A percentile compares a stretch with the other conserved stretches of the same genome.
Evolutionary conservation across 108 stramenopile species (phyloP).

Genomic region (Asterionellopsis glacialis): DNA sequence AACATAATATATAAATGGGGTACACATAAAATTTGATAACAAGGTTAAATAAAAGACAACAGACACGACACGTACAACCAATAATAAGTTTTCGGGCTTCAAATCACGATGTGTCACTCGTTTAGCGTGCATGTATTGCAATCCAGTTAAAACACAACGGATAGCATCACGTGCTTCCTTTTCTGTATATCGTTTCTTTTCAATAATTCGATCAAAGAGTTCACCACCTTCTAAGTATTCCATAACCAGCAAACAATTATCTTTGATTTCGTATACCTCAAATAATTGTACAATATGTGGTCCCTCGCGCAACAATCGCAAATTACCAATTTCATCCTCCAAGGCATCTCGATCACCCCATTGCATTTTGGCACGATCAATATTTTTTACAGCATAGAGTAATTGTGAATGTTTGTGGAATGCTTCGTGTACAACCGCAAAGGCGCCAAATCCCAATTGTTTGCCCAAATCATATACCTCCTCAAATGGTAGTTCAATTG

Average conservation of each 20-base stretch:
- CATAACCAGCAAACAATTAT: slow-evolving; percentile 66
- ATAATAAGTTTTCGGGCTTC: slow-evolving; percentile 60
- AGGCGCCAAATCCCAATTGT: slow-evolving; percentile 75
- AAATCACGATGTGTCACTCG: slow-evolving; percentile 72
- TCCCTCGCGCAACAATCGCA: slow-evolving; percentile 47
- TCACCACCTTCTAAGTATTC: slow-evolving; percentile 88
- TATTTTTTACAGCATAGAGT: slow-evolving; percentile 70
- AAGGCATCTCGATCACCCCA: slow-evolving; percentile 57
- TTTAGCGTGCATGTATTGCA: slow-evolving; percentile 81
- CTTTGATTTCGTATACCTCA: slow-evolving; percentile 64
- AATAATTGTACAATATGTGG: slow-evolving; percentile 82
- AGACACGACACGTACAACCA: slow-evolving; percentile 22
- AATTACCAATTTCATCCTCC: slow-evolving; percentile 61
- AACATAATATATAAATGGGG: too few species aligned
- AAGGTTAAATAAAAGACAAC: too few species aligned
- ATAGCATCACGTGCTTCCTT: slow-evolving; percentile 56
- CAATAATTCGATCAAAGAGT: slow-evolving; percentile 90
- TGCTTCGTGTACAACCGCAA: slow-evolving; percentile 64
- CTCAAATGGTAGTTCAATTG: too few species aligned
- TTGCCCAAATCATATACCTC: too few species aligned
- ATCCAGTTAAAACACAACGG: slow-evolving; percentile 55
- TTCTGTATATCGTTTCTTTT: slow-evolving; percentile 73
- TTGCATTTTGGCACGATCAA: slow-evolving; percentile 64
- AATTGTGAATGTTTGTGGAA: slow-evolving; percentile 41
- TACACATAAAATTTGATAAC: too few species aligned